Evolutionary conservation across 345 rosid species (phyloP).

Genomic region (Bruguiera gymnorhiza): DNA sequence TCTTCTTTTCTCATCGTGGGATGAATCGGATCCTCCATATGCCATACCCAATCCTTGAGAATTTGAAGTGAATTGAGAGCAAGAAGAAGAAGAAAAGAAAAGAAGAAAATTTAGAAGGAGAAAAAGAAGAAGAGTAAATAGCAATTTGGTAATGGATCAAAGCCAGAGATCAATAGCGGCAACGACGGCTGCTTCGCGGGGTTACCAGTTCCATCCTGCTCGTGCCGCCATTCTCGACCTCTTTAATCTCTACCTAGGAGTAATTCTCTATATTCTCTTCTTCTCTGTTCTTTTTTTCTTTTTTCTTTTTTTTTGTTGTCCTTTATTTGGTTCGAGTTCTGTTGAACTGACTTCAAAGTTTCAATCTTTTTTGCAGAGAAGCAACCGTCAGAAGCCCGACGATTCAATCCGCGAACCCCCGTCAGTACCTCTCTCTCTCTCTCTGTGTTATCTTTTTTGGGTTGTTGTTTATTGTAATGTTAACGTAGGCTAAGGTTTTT

Average conservation of each 20-base stretch:
- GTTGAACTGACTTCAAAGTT: neutral
- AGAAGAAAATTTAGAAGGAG: too few species aligned
- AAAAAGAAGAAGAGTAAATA: too few species aligned
- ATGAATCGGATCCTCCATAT: too few species aligned
- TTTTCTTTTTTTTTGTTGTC: neutral
- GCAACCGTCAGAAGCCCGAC: conserved; percentile 63
- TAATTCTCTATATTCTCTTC: conserved; percentile 14
- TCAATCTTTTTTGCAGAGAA: conserved; percentile 48
- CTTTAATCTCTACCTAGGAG: conserved; percentile 90
- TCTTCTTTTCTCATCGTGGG: too few species aligned
- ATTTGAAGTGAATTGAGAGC: too few species aligned
- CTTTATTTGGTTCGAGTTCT: neutral
- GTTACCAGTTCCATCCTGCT: conserved; percentile 74
- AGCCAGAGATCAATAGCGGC: conserved; percentile 52
- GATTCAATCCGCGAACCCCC: conserved; percentile 77
- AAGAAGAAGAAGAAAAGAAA: too few species aligned
- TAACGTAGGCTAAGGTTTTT: neutral
- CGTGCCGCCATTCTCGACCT: conserved; percentile 75
- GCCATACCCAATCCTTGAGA: too few species aligned
- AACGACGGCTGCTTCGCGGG: conserved; percentile 50
- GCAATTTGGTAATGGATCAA: conserved; percentile 53
- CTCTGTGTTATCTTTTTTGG: neutral
- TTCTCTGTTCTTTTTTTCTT: neutral
- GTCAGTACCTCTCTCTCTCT: conserved; percentile 35
- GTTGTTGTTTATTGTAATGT: neutral